Conservation (phyloP, 1,139 yeast species). For the Lodderomyces elongisporus region DNA sequence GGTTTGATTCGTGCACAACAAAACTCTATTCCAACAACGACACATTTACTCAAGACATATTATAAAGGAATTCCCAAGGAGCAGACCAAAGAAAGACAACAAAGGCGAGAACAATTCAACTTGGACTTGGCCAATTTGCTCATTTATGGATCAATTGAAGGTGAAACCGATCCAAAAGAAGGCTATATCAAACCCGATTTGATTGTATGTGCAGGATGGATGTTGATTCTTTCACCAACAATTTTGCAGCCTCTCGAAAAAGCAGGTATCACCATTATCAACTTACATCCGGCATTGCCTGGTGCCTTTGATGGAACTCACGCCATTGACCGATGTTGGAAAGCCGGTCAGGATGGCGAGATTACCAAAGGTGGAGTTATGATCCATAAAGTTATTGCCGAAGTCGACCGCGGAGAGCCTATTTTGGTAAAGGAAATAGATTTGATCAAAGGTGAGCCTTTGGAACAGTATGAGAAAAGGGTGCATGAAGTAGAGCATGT, state of each 20-base stretch:
- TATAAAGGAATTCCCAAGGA: slow-evolving; percentile 70
- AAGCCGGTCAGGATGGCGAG: slow-evolving; percentile 82
- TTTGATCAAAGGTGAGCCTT: slow-evolving; percentile 62
- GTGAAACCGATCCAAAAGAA: slow-evolving; percentile 12
- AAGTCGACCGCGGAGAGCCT: slow-evolving; percentile 92
- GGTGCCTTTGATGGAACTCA: slow-evolving; percentile 96
- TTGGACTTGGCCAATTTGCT: slow-evolving; percentile 68
- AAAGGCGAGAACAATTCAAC: slow-evolving; percentile 69
- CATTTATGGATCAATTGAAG: slow-evolving; percentile 38
- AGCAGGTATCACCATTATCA: slow-evolving; percentile 71
- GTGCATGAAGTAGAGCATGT: slow-evolving; percentile 83
- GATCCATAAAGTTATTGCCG: slow-evolving; percentile 93
- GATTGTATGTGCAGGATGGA: slow-evolving; percentile 98
- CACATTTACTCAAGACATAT: slow-evolving; percentile 70
- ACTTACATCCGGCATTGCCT: slow-evolving; percentile 94
- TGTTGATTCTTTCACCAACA: slow-evolving; percentile 79
- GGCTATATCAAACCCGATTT: slow-evolving; percentile 60
- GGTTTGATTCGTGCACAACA: slow-evolving; percentile 76
- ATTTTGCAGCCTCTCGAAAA: slow-evolving; percentile 63
- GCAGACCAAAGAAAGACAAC: slow-evolving; percentile 47
- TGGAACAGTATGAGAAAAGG: slow-evolving; percentile 74
- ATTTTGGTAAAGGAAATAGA: slow-evolving; percentile 73
- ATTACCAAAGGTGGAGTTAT: slow-evolving; percentile 84
- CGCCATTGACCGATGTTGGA: slow-evolving; percentile 94
- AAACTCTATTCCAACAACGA: slow-evolving; percentile 61